phyloP scores from a whole-genome alignment of 2,329 filamentous ascomycete species.

The Aspergillus quadrilineatus region DNA sequence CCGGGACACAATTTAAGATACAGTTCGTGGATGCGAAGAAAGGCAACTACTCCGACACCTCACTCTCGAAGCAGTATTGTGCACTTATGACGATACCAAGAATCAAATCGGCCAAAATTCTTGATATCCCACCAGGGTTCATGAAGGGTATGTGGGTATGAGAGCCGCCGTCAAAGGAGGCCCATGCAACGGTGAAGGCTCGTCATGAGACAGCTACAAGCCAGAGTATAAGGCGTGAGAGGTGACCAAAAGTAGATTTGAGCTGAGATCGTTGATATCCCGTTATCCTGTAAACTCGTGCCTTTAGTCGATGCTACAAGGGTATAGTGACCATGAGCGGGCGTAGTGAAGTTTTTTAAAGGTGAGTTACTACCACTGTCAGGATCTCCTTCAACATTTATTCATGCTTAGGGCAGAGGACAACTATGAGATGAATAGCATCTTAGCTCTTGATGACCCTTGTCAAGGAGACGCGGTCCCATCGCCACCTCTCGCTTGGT shows the following conservation, averaged over 20 bases:
- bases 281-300: slow-evolving; percentile 20
- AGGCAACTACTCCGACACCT: slow-evolving; percentile 41
- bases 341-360: background rate
- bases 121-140: slow-evolving; percentile 64
- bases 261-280: slow-evolving; percentile 1
- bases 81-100: slow-evolving; percentile 63
- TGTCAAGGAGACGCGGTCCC: background rate
- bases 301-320: background rate
- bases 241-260: background rate
- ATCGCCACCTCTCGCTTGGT: background rate
- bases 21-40: slow-evolving; percentile 52
- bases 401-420: slow-evolving; percentile 9
- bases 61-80: slow-evolving; percentile 51
- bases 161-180: slow-evolving; percentile 69
- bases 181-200: slow-evolving; percentile 66
- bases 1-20: too few relatives aligned
- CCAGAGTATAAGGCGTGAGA: slow-evolving; percentile 23
- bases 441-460: background rate
- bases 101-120: slow-evolving; percentile 65
- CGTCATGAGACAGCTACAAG: slow-evolving; percentile 67
- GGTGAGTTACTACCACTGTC: background rate
- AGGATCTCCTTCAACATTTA: background rate
- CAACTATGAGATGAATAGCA: slow-evolving; percentile 7
- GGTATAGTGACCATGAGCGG: background rate
- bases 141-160: slow-evolving; percentile 64